phyloP scores from a whole-genome alignment of 1,284 basidiomycete species.

The Phellinidium pouzarii region DNA sequence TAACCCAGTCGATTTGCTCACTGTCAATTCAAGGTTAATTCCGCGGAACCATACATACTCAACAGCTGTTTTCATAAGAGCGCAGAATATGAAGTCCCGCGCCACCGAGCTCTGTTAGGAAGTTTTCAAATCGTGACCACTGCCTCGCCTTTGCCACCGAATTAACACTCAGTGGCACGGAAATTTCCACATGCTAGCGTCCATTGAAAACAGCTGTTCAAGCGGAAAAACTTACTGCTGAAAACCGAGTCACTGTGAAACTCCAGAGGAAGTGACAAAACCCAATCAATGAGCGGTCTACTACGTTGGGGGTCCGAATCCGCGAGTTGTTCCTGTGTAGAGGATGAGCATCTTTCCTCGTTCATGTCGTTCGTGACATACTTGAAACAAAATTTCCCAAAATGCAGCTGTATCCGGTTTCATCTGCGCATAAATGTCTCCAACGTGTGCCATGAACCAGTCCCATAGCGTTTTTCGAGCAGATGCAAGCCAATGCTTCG shows the following conservation, averaged over 20 bases:
- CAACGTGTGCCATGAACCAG: constrained; percentile 73
- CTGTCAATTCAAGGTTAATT: no score
- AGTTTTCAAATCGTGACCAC: no score
- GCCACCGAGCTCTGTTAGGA: no score
- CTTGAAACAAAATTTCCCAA: constrained; percentile 64
- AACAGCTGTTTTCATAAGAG: no score
- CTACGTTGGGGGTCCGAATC: constrained; percentile 85
- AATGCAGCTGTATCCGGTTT: constrained; percentile 78
- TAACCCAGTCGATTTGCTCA: constrained; percentile 61
- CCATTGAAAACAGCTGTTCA: no score
- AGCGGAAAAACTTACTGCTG: constrained; percentile 43
- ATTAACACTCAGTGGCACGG: no score
- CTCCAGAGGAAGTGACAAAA: constrained; percentile 70
- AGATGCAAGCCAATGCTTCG: constrained; percentile 82
- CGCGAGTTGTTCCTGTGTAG: constrained; percentile 52
- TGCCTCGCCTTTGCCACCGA: no score
- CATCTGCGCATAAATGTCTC: constrained; percentile 69
- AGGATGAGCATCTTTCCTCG: constrained; percentile 11
- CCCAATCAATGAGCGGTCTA: constrained; percentile 73
- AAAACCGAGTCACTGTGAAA: constrained; percentile 77
- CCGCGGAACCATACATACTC: no score
- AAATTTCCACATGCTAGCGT: no score
- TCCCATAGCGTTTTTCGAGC: constrained; percentile 64
- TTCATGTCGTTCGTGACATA: constrained; percentile 27
- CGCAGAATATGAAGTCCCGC: no score